Conservation (phyloP, 176 grass and related monocot species). For the Tillandsia leiboldiana region DNA sequence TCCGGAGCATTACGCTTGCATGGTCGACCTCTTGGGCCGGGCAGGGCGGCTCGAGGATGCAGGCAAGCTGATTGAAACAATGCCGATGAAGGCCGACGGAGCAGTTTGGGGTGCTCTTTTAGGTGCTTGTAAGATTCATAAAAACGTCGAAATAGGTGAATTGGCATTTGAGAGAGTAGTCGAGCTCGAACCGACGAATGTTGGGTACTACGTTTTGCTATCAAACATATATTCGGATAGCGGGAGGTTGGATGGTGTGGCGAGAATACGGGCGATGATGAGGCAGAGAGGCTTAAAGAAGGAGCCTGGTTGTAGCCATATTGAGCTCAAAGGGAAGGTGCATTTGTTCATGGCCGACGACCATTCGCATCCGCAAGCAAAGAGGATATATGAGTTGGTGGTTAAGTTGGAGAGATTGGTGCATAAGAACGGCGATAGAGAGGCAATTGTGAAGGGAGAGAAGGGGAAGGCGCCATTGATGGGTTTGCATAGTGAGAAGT, state of each 20-base stretch:
- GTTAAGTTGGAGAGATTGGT: slow-evolving; percentile 37
- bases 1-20: slow-evolving; percentile 55
- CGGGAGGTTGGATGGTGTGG: slow-evolving; percentile 24
- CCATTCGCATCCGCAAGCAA: slow-evolving; percentile 49
- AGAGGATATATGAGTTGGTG: slow-evolving; percentile 45
- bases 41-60: slow-evolving; percentile 41
- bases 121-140: slow-evolving; percentile 71
- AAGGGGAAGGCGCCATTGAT: slow-evolving; percentile 11
- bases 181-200: slow-evolving; percentile 43
- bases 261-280: slow-evolving; percentile 44
- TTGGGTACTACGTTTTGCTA: slow-evolving; percentile 60
- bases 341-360: slow-evolving; percentile 82
- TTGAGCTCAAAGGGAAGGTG: slow-evolving; percentile 40
- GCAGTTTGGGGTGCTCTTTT: slow-evolving; percentile 65
- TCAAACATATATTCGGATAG: slow-evolving; percentile 56
- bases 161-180: slow-evolving; percentile 38
- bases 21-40: slow-evolving; percentile 62
- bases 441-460: no score
- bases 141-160: slow-evolving; percentile 36
- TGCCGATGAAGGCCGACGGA: slow-evolving; percentile 43
- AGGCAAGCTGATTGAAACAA: slow-evolving; percentile 38
- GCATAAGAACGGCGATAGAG: slow-evolving; percentile 8
- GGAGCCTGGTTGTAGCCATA: slow-evolving; percentile 59
- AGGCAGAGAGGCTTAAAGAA: slow-evolving; percentile 50
- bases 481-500: slow-evolving; percentile 60